Conservation (phyloP, 1,284 basidiomycete species). For the Cystobasidiaceae sp. region DNA sequence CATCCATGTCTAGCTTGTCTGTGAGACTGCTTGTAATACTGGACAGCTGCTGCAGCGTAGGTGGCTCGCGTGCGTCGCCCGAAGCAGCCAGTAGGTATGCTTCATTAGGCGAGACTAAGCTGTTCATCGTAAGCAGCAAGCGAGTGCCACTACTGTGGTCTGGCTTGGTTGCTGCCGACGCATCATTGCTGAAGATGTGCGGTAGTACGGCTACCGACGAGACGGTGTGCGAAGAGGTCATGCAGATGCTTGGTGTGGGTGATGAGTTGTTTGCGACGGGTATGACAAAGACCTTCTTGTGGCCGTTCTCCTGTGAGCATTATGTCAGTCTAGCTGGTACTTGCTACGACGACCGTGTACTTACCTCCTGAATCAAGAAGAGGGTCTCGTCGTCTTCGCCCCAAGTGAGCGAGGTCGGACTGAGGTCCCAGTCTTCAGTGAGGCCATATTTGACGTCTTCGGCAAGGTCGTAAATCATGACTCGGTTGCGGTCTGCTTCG, state of each 20-base stretch:
- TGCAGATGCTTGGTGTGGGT: slow-evolving; percentile 53
- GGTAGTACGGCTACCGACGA: slow-evolving; percentile 59
- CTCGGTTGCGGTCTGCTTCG: slow-evolving; percentile 60
- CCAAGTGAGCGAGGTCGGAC: slow-evolving; percentile 62
- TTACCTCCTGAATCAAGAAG: slow-evolving; percentile 66
- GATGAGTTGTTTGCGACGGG: slow-evolving; percentile 60
- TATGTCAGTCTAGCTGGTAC: slow-evolving; percentile 37
- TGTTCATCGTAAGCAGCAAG: slow-evolving; percentile 50
- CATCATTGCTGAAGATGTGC: slow-evolving; percentile 16
- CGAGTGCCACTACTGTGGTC: neutral
- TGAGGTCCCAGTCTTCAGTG: slow-evolving; percentile 76
- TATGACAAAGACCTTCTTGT: slow-evolving; percentile 61
- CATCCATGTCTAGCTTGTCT: slow-evolving; percentile 54
- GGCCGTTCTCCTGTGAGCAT: slow-evolving; percentile 42
- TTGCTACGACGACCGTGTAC: slow-evolving; percentile 49
- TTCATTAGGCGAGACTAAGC: slow-evolving; percentile 67
- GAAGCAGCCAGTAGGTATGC: slow-evolving; percentile 54
- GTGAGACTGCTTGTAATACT: slow-evolving; percentile 51
- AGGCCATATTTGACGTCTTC: slow-evolving; percentile 49
- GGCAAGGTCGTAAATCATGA: slow-evolving; percentile 64
- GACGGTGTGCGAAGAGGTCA: slow-evolving; percentile 58
- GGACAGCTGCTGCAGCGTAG: slow-evolving; percentile 19
- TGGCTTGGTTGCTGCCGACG: neutral
- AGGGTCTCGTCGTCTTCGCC: slow-evolving; percentile 63
- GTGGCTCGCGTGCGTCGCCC: slow-evolving; percentile 38